Base-by-base conservation (phyloP, 805 yeast genomes). In the Barnettozyma populi region DNA sequence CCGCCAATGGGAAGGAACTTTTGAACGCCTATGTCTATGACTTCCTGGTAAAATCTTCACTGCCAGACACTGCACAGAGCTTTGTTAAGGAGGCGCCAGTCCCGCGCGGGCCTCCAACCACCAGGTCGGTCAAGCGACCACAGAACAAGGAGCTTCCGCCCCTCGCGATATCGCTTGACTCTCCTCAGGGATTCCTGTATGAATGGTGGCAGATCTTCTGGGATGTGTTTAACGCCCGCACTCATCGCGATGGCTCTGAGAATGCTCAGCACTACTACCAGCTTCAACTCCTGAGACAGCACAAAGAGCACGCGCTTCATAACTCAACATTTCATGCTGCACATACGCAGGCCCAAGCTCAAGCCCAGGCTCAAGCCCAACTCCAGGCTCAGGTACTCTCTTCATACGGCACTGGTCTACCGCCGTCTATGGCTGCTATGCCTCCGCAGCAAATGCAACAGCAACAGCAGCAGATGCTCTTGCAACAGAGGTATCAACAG, bases 191-290 rank as follows among this genome's bases (percentile, higher is more conserved):
- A 7, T 90, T 88, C 59, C 68, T 90, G 21, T 83, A 79, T 59
- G 97, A 90, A 64, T 90, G 97, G 97, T 90, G 97, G 97, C 89
- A 82, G 70, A 81, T 90, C 16, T 90, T 90, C 63, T 90, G 97
- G 97, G 97, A 90, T 62, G 82, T 89, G 25, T 87, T 84, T 66
- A 86, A 86, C 59, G 95, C 95, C 3, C 75, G 89, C 56, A 80
- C 87, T 37, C 80, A 78, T 52, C 71, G 82, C 49, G 84, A 80
- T 14, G 79, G 82, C 13, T 77, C 86, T 4, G 69, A 73, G 2
- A 68, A 77, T 48, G 92, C 94, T 3, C 76, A 78, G 41, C 86
- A 84, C 59, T 87, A 86, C 65, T 81, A 80, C 57, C 86, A 84
- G 53, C 72, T 79, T 52, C 81, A 83, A 53, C 60, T 74, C 41